These are phyloP conservation scores for Noccaea bulbosa DNA, from an alignment of 345 rosid species.

Conservation along the genomic window DNA sequence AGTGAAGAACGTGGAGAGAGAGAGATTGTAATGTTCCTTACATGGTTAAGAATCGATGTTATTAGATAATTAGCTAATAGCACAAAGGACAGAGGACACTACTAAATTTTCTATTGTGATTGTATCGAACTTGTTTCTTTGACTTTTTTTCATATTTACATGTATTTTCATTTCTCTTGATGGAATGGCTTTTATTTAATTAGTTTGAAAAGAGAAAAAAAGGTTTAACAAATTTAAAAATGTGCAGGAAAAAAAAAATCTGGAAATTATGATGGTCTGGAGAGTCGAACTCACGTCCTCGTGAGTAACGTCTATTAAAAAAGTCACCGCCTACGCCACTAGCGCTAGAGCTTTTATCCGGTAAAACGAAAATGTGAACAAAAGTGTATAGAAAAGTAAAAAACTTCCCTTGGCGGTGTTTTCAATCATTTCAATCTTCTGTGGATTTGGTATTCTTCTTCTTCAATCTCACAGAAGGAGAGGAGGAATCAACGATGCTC, in stretches of 20 bases:
- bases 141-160: no score
- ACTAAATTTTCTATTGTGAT: background rate
- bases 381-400: background rate
- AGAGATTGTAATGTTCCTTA: constrained; percentile 6
- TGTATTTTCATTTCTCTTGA: no score
- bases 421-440: constrained; percentile 7
- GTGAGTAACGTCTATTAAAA: background rate
- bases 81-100: background rate
- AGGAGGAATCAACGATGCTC: constrained; percentile 1
- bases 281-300: background rate
- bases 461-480: constrained; percentile 3
- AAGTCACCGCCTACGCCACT: background rate
- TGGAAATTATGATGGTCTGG: background rate
- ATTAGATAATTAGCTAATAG: background rate
- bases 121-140: constrained; percentile 1
- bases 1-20: constrained; percentile 12
- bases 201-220: background rate
- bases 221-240: background rate
- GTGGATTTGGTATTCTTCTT: background rate
- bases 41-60: background rate
- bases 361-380: no score
- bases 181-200: no score
- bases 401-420: constrained; percentile 2
- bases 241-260: background rate
- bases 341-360: fast-evolving